phyloP scores from a whole-genome alignment of 1,284 basidiomycete species.

The Mycocalia duriaeana region DNA sequence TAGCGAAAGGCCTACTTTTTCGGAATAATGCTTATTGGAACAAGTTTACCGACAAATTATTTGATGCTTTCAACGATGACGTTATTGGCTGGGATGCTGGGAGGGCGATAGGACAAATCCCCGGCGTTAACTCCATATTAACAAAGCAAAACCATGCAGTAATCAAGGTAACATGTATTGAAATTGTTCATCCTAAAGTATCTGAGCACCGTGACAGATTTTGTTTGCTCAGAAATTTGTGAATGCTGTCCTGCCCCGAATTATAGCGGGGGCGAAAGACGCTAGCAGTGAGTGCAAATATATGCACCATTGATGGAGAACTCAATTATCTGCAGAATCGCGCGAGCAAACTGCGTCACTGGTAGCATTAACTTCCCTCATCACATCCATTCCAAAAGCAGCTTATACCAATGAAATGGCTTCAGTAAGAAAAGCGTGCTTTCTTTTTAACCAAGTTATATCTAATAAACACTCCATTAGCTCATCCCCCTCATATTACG shows the following conservation, averaged over 20 bases:
- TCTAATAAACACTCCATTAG: constrained; percentile 33
- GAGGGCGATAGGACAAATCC: constrained; percentile 64
- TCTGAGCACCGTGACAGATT: constrained; percentile 44
- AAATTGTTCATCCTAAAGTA: constrained; percentile 1
- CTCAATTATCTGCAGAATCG: constrained; percentile 29
- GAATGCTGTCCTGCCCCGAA: constrained; percentile 66
- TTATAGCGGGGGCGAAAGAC: constrained; percentile 60
- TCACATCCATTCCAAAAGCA: constrained; percentile 77
- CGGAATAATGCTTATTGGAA: constrained; percentile 60
- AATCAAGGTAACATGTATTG: constrained; percentile 52
- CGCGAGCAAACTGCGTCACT: constrained; percentile 68
- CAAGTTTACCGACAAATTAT: constrained; percentile 57
- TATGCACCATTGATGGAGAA: neutral
- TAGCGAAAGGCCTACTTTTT: constrained; percentile 76
- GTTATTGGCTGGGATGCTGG: constrained; percentile 66
- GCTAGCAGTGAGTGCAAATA: constrained; percentile 31
- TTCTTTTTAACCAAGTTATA: neutral
- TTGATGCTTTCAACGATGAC: constrained; percentile 64
- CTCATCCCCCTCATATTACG: constrained; percentile 87
- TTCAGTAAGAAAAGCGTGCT: constrained; percentile 39
- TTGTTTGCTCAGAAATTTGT: constrained; percentile 85
- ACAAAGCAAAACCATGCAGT: constrained; percentile 75
- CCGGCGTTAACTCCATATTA: constrained; percentile 54
- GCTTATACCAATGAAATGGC: constrained; percentile 67
- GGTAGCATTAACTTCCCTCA: constrained; percentile 78